phyloP scores from a whole-genome alignment of 2,329 filamentous ascomycete genomes.

The Metarhizium brunneum region DNA sequence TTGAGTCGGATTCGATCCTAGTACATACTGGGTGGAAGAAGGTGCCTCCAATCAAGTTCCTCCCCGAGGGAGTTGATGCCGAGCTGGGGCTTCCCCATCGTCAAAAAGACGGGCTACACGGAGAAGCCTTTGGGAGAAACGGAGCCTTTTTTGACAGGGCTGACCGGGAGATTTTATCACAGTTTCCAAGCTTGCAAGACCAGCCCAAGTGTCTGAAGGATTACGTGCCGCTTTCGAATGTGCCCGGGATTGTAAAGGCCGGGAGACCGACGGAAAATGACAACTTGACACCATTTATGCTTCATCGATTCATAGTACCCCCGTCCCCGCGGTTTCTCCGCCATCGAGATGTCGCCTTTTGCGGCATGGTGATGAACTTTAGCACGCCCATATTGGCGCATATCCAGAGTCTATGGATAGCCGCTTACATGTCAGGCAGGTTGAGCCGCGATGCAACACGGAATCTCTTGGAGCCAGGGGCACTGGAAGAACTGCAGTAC shows the following conservation, averaged over 20 bases:
- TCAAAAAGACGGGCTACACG: constrained; percentile 9
- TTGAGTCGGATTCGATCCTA: constrained; percentile 42
- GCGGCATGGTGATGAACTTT: constrained; percentile 32
- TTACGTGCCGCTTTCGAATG: constrained; percentile 31
- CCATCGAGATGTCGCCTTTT: constrained; percentile 33
- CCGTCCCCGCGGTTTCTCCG: constrained; percentile 23
- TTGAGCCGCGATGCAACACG: constrained; percentile 15
- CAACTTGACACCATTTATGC: constrained; percentile 28
- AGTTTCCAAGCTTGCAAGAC: constrained; percentile 41
- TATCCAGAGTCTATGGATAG: constrained; percentile 40
- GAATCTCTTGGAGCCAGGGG: constrained; percentile 15
- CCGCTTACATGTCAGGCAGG: constrained; percentile 43
- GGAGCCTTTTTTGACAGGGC: constrained; percentile 28
- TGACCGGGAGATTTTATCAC: constrained; percentile 43
- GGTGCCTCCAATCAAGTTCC: constrained; percentile 41
- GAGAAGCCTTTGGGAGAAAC: constrained; percentile 24
- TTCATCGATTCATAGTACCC: constrained; percentile 37
- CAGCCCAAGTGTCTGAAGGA: constrained; percentile 41
- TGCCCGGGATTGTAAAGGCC: constrained; percentile 21
- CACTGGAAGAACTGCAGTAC: constrained; percentile 24
- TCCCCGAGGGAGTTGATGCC: constrained; percentile 34
- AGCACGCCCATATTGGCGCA: constrained; percentile 30
- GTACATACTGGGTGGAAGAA: constrained; percentile 53
- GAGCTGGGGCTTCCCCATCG: constrained; percentile 40
- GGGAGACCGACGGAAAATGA: constrained; percentile 16